These are phyloP conservation scores for Opeltia flavorubescens DNA, from an alignment of 495 filamentous ascomycete species.

Conservation along the genomic window DNA sequence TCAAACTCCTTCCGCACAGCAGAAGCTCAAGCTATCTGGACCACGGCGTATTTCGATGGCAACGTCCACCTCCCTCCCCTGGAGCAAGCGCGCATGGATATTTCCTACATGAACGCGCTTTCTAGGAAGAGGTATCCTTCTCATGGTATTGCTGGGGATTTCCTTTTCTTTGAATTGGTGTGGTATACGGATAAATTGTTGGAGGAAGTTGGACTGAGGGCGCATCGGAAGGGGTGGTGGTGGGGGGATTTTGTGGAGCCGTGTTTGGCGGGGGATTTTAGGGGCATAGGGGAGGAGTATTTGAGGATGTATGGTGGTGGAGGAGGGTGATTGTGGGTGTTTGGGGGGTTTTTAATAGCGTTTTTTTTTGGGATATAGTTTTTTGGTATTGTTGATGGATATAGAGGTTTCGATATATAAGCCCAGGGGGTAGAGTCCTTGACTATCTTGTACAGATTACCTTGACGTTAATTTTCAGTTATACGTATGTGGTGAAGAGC, in stretches of 20 bases:
- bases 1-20: conserved; percentile 24
- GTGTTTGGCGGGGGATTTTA: conserved; percentile 16
- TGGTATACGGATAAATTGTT: conserved; percentile 22
- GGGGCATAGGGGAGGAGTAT: conserved; percentile 19
- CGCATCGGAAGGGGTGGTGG: conserved; percentile 20
- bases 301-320: conserved; percentile 2
- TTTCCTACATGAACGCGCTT: conserved; percentile 22
- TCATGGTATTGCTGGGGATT: conserved; percentile 22
- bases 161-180: conserved; percentile 22
- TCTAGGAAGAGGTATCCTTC: conserved; percentile 23
- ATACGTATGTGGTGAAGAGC: no score
- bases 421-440: no score
- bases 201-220: conserved; percentile 17
- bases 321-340: no score
- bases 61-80: conserved; percentile 16
- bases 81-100: conserved; percentile 18
- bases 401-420: no score
- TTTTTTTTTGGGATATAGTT: no score
- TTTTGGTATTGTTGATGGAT: no score
- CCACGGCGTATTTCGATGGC: conserved; percentile 27
- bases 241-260: conserved; percentile 14
- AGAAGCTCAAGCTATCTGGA: conserved; percentile 29
- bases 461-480: no score
- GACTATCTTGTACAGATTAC: no score
- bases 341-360: no score